Evolutionary conservation across 2,329 filamentous ascomycete species (phyloP).

Genomic region (Colletotrichum filicis): DNA sequence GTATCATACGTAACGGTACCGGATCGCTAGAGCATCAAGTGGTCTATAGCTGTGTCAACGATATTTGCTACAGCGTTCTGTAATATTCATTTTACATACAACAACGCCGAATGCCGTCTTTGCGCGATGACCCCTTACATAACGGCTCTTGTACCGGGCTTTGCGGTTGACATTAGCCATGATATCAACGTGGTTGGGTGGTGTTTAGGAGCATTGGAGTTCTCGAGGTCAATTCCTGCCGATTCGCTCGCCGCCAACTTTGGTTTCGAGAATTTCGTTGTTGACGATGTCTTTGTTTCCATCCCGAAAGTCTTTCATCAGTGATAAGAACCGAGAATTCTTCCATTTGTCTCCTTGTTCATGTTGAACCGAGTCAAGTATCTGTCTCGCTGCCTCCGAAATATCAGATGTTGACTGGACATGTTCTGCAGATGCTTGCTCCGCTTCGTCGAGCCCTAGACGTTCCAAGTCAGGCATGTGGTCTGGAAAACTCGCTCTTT

Average conservation of each 20-base stretch:
- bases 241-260: not conserved
- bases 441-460: not conserved
- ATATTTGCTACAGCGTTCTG: not conserved
- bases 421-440: not conserved
- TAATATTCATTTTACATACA: not conserved
- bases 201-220: not conserved
- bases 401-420: slow-evolving; percentile 42
- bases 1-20: too few species aligned
- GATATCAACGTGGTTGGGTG: too few species aligned
- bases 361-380: slow-evolving; percentile 55
- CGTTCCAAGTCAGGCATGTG: slow-evolving; percentile 4
- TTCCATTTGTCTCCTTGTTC: slow-evolving; percentile 59
- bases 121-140: slow-evolving; percentile 2
- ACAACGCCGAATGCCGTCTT: not conserved
- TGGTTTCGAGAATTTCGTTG: slow-evolving; percentile 50
- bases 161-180: not conserved
- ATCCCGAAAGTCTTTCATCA: slow-evolving; percentile 58
- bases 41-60: not conserved
- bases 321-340: slow-evolving; percentile 55
- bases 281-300: slow-evolving; percentile 56
- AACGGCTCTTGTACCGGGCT: not conserved
- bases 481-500: not conserved
- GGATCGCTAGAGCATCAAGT: not conserved
- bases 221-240: not conserved
- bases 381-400: slow-evolving; percentile 53